These are phyloP conservation scores for Penicillium ucsense DNA, from an alignment of 495 filamentous ascomycete genomes.

Conservation along the genomic window DNA sequence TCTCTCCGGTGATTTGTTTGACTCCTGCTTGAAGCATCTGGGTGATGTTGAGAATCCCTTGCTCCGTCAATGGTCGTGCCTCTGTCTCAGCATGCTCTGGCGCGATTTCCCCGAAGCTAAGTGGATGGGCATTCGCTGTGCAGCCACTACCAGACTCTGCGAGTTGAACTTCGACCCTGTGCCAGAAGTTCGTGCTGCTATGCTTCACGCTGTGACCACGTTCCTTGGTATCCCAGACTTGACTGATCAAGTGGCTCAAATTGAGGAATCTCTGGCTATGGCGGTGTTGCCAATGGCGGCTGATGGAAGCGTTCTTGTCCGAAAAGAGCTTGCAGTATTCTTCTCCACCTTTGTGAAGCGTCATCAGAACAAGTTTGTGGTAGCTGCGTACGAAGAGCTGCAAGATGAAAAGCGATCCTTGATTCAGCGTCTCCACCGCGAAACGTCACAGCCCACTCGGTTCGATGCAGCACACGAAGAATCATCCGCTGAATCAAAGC, in stretches of 20 bases:
- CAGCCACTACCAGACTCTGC: slow-evolving; percentile 68
- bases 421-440: slow-evolving; percentile 32
- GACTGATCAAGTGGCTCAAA: slow-evolving; percentile 79
- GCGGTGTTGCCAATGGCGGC: slow-evolving; percentile 76
- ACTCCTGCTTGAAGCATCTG: slow-evolving; percentile 72
- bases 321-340: slow-evolving; percentile 87
- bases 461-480: slow-evolving; percentile 8
- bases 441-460: slow-evolving; percentile 10
- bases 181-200: slow-evolving; percentile 90
- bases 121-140: slow-evolving; percentile 79
- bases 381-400: slow-evolving; percentile 86
- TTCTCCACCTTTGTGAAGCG: slow-evolving; percentile 84
- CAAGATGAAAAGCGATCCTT: slow-evolving; percentile 70
- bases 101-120: slow-evolving; percentile 82
- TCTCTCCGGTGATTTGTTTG: slow-evolving; percentile 69
- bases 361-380: slow-evolving; percentile 86
- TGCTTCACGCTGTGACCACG: slow-evolving; percentile 83
- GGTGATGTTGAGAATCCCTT: slow-evolving; percentile 76
- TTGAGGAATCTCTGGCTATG: slow-evolving; percentile 81
- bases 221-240: slow-evolving; percentile 91
- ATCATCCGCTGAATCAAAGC: slow-evolving; percentile 11
- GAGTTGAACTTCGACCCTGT: slow-evolving; percentile 77
- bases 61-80: slow-evolving; percentile 89
- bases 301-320: slow-evolving; percentile 86
- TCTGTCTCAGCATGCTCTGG: slow-evolving; percentile 96